Conservation (phyloP, 1,139 yeast species). For the Geotrichum klebahnii region DNA sequence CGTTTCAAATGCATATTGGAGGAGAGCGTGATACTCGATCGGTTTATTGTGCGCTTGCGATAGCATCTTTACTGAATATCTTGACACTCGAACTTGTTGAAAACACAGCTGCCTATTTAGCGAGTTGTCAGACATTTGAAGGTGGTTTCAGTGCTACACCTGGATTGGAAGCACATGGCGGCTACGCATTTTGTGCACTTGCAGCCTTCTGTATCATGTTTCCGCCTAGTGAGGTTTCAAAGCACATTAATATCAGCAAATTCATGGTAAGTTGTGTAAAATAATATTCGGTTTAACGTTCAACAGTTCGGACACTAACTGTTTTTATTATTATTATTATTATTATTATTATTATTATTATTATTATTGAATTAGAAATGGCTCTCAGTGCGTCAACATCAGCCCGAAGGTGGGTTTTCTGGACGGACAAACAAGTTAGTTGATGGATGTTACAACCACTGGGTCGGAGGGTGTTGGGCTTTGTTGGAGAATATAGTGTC, state of each 20-base stretch:
- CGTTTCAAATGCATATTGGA: conserved; percentile 64
- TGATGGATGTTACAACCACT: conserved; percentile 92
- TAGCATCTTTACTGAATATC: conserved; percentile 63
- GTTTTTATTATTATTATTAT: too few relatives aligned
- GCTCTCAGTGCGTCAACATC: conserved; percentile 65
- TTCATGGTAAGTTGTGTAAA: too few relatives aligned
- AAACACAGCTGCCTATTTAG: conserved; percentile 59
- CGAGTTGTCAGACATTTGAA: conserved; percentile 79
- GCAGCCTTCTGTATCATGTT: conserved; percentile 60
- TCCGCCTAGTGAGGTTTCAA: conserved; percentile 36
- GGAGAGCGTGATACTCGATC: conserved; percentile 90
- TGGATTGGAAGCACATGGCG: conserved; percentile 90
- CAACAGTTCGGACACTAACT: too few relatives aligned
- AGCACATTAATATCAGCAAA: conserved; percentile 30
- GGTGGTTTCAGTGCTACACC: conserved; percentile 92
- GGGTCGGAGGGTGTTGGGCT: conserved; percentile 83
- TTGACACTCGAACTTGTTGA: conserved; percentile 57
- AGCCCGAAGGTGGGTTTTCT: conserved; percentile 75
- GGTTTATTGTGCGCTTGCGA: conserved; percentile 77
- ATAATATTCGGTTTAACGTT: too few relatives aligned
- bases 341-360: too few relatives aligned
- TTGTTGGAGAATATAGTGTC: conserved; percentile 54
- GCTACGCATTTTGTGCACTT: conserved; percentile 86
- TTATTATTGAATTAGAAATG: too few relatives aligned
- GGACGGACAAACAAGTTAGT: conserved; percentile 92